Evolutionary conservation across 345 rosid genomes (phyloP), one percentile per base, ranked within the genome.

Genomic region (Citrus hindsii): DNA sequence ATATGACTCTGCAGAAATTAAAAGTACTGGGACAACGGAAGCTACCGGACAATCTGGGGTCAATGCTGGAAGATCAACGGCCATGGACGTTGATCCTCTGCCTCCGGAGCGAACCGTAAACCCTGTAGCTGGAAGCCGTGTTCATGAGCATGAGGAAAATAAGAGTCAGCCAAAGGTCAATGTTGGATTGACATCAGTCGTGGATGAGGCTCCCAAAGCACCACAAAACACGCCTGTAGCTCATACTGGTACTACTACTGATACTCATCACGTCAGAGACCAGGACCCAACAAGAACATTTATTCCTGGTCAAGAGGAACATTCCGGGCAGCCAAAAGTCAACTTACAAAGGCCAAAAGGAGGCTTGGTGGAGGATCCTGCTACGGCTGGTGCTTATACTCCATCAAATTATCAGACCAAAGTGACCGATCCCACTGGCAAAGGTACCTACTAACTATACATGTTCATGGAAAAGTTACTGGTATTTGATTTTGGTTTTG

Each of bases 361-460:
- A 62, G 82, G 85, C 37, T 73, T 88, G 84, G 88, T 87, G 77
- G 91, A 91, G 76, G 98, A 92, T 75, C 85, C 89, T 4, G 86
- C 77, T 62, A 51, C 55, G 22, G 74, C 69, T 21, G 80, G 53
- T 37, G 68, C 78, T 76, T 51, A 51, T 30, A 53, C 32, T 69
- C 84, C 86, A 37, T 77, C 93, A 6, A 93, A 90, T 80, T 88
- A 88, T 79, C 88, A 88, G 81, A 74, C 91, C 28, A 91, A 93
- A 75, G 90, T 80, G 76, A 56, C 84, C 0, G 96, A 86, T 80
- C 89, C 92, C 12, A 81, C 84, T 0, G 79, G 74, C 27, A 1
- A 82, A 59, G 94, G 98, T 86, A 81, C 69, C 55, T 32, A 22
- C 35, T 21, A 35, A 1, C 2, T 14, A 5, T 22, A 9, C 1